Evolutionary conservation across 768 basidiomycete genomes (phyloP), one percentile per base, ranked within the genome.

Genomic region (Neoboletus subvelutipes): DNA sequence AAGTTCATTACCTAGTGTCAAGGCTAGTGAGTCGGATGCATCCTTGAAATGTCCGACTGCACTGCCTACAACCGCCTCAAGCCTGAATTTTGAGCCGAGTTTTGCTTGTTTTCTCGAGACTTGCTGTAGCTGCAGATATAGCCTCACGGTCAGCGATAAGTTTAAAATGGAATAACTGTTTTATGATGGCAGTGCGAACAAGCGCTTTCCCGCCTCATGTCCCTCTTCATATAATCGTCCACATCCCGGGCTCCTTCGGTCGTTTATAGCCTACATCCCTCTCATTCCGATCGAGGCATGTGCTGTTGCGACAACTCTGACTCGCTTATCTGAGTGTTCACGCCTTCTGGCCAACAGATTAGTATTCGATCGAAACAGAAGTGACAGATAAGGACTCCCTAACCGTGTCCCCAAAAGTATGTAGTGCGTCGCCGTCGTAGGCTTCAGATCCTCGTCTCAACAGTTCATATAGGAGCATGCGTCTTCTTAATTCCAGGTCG

Each of bases 401-500:
- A 1, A 18, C 17, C 5, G 24, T 18, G 2, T 36, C 40, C 36
- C 8, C 18, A 33, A 50, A 50, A n/a, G 62, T 63, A 50, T 3
- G 62, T 62, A n/a, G n/a, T 29, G 9, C 29, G 5, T 28, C 20
- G 24, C 18, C 22, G 7, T 33, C 18, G 15, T n/a, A 8, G 39
- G 13, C 33, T 31, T 28, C 12, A 31, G 5, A 4, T 28, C 5
- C 15, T 31, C 39, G 20, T 52, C 13, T 26, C 18, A 26, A 62
- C 45, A 8, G 7, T 52, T 29, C 8, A 33, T 29, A 42, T 36
- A 67, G 63, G 34, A 39, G 8, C 5, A 68, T 68, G 67, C 66
- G 59, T 49, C 63, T 68, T 46, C 59, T 68, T 46, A 61, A 70
- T 33, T 48, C 66, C 33, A 28, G 5, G 24, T 60, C 59, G 15